These are phyloP conservation scores for Arthrobotrys pseudoclavata DNA, from an alignment of 2,329 filamentous ascomycete species.

Conservation along the genomic window DNA sequence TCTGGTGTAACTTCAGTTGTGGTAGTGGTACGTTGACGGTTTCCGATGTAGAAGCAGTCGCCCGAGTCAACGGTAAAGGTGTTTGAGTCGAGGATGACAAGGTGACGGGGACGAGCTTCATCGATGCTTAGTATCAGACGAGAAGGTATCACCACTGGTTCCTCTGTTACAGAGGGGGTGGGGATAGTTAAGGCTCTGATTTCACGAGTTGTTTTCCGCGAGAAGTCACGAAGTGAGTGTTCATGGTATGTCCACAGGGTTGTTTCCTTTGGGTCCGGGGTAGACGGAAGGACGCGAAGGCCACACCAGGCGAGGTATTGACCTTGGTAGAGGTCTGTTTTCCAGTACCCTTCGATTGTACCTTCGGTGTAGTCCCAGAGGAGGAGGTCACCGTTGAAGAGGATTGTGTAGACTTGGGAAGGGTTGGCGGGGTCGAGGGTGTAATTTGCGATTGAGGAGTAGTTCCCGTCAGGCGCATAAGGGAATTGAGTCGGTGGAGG, in stretches of 20 bases:
- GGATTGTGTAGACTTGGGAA: constrained; percentile 71
- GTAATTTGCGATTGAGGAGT: constrained; percentile 68
- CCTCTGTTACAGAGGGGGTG: neutral
- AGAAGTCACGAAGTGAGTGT: constrained; percentile 47
- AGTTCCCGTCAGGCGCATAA: constrained; percentile 67
- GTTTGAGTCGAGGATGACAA: constrained; percentile 45
- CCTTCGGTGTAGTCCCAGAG: constrained; percentile 74
- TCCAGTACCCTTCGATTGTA: constrained; percentile 61
- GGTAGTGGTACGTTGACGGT: constrained; percentile 26
- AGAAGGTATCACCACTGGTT: constrained; percentile 14
- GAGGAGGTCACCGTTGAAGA: constrained; percentile 69
- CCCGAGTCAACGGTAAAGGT: constrained; percentile 50
- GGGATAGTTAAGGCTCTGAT: constrained; percentile 41
- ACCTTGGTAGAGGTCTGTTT: constrained; percentile 64
- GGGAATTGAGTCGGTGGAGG: constrained; percentile 42
- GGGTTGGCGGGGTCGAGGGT: constrained; percentile 70
- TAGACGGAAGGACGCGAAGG: constrained; percentile 68
- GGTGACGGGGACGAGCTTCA: constrained; percentile 41
- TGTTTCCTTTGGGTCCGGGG: constrained; percentile 51
- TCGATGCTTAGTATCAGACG: constrained; percentile 43
- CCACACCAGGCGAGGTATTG: constrained; percentile 79
- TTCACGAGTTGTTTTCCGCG: constrained; percentile 41
- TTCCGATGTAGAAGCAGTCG: constrained; percentile 53
- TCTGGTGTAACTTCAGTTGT: constrained; percentile 1
- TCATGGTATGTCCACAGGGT: constrained; percentile 57